Evolutionary conservation across 1,284 basidiomycete genomes (phyloP), one percentile per base, ranked within the genome.

Genomic region (Puccinia hordei): DNA sequence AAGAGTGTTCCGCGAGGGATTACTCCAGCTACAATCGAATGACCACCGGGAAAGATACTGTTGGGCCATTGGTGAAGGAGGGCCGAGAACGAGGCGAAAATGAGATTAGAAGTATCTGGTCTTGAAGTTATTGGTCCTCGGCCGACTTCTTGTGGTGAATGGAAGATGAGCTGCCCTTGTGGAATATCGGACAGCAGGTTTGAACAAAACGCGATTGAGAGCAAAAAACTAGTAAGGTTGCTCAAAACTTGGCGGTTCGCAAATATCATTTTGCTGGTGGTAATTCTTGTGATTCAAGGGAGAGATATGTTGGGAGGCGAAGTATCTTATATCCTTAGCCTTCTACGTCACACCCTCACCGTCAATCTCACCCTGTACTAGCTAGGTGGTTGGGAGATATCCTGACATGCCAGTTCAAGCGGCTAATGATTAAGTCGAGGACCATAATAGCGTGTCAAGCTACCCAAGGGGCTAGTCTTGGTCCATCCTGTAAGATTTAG

Each of bases 1-100:
- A 89, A 82, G 9, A 88, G 81, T 0, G 87, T 88, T 24, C 87
- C 87, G 3, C 84, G 81, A 0, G 87, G 86, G 59, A 89, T 84
- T 0, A 65, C 85, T 22, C 86, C 88, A 0, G 86, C 87, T 24
- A 89, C 86, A 30, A 89, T 83, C 44, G 83, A 86, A 81, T 89
- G 88, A 2, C 88, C 88, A 82, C 89, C 89, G 55, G 87, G 86
- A 82, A 87, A 87, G 6, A 87, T 85, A 0, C 87, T 88, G 80
- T 89, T 88, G 0, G 88, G 87, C 89, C 88, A 89, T 68, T 87
- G 87, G 74, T 89, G 88, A 12, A 89, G 83, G 17, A 88, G 82
- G 0, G 87, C 86, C 79, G 83, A 85, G 5, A 87, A 86, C 0
- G 86, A 87, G 55, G 87, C 86, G 81, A 89, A 89, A 30, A 89